These are phyloP conservation scores for Pulveroboletus sp. DNA, from an alignment of 768 basidiomycete genomes.

Conservation along the genomic window DNA sequence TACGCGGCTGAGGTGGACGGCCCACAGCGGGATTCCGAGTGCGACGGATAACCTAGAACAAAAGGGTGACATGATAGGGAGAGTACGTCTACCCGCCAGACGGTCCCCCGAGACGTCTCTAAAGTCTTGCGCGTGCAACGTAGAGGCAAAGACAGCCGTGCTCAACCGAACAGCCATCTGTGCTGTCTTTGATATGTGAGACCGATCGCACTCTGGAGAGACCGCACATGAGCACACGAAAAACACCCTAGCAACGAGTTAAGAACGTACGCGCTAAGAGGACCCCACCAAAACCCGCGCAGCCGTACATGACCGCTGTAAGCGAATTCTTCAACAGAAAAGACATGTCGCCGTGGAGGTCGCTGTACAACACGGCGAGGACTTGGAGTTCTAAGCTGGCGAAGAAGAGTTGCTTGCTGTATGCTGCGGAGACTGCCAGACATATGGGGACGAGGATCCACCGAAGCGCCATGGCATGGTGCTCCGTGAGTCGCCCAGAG, in stretches of 20 bases:
- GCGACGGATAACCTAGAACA: slow-evolving; percentile 13
- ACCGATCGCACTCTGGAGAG: slow-evolving; percentile 14
- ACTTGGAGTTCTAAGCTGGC: slow-evolving; percentile 25
- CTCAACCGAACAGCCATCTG: slow-evolving; percentile 25
- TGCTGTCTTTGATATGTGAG: slow-evolving; percentile 6
- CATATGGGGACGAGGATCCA: slow-evolving; percentile 33
- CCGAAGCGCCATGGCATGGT: slow-evolving; percentile 31
- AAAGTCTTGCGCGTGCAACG: slow-evolving; percentile 30
- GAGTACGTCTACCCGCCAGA: slow-evolving; percentile 31
- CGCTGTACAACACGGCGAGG: slow-evolving; percentile 33
- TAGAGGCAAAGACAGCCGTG: slow-evolving; percentile 27
- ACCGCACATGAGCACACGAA: not conserved
- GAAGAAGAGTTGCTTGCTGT: slow-evolving; percentile 26
- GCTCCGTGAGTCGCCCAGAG: slow-evolving; percentile 34
- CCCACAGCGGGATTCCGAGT: slow-evolving; percentile 23
- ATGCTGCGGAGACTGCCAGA: slow-evolving; percentile 26
- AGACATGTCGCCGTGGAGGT: slow-evolving; percentile 23
- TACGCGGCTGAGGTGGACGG: slow-evolving; percentile 16
- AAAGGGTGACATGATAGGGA: slow-evolving; percentile 38
- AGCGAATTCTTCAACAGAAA: slow-evolving; percentile 29
- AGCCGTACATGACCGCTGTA: slow-evolving; percentile 31
- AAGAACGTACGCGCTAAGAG: slow-evolving; percentile 29
- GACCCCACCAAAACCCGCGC: slow-evolving; percentile 31
- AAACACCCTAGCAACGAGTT: not conserved
- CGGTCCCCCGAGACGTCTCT: slow-evolving; percentile 39